Percentiles rank a stretch among this genome's conserved stretches.
Conservation (phyloP, 1,284 basidiomycete species). For the Cryptococcus wingfieldii region DNA sequence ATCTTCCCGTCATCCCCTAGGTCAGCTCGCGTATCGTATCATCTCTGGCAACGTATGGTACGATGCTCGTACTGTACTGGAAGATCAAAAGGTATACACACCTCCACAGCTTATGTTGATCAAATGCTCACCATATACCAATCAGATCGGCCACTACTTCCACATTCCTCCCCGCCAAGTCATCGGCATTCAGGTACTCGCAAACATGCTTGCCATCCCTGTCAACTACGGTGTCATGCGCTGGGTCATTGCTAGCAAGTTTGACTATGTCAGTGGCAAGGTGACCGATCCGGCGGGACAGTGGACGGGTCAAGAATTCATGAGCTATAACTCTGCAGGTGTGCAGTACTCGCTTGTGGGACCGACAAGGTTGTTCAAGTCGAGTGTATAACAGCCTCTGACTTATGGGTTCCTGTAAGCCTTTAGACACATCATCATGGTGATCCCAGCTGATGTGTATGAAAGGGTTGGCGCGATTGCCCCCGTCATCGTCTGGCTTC, state of each 20-base stretch:
- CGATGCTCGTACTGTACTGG: constrained; percentile 16
- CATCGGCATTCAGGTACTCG: constrained; percentile 16
- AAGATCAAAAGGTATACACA: constrained; percentile 16
- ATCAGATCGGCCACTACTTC: constrained; percentile 17
- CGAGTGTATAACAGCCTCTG: constrained; percentile 12
- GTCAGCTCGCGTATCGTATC: constrained; percentile 21
- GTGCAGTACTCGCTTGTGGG: constrained; percentile 24
- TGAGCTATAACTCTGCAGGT: constrained; percentile 16
- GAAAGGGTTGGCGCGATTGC: constrained; percentile 11
- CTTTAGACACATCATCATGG: not conserved
- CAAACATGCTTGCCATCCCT: constrained; percentile 13
- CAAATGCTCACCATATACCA: not conserved
- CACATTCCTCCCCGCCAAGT: constrained; percentile 11
- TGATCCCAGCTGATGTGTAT: not conserved
- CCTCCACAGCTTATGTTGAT: not conserved
- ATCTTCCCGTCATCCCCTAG: constrained; percentile 20
- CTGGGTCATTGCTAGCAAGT: constrained; percentile 15
- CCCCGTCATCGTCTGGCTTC: constrained; percentile 14
- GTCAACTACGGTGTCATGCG: constrained; percentile 20
- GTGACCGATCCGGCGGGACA: constrained; percentile 9
- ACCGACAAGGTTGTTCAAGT: constrained; percentile 17
- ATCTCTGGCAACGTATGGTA: constrained; percentile 23
- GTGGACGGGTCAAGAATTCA: constrained; percentile 20
- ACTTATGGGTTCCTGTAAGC: constrained; percentile 18
- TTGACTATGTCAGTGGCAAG: constrained; percentile 14